Base-by-base conservation (phyloP, 2,329 filamentous ascomycete species). In the Neonectria neomacrospora region DNA sequence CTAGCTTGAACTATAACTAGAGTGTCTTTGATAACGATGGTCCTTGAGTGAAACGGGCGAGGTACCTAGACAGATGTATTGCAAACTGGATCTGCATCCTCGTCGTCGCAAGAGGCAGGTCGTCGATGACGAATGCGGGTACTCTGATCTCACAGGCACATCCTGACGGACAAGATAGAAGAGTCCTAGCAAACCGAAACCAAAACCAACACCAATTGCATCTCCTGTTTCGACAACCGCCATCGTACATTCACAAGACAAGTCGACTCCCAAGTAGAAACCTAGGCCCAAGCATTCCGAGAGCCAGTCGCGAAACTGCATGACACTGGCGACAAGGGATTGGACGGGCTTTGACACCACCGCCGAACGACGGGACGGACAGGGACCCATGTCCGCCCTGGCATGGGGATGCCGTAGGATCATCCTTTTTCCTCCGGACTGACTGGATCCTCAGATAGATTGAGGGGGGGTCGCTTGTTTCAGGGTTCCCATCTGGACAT, bases 401-500 rank as follows among this genome's bases (percentile, higher is more conserved):
- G n/a, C 37, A 41, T 41, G 18, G 23, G 45, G 26, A 30, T 48
- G 28, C 26, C 45, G 34, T 55, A 30, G 45, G 41, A 44, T 56
- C 53, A 18, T n/a, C 20, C 41, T 11, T 42, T 18, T 30, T 54
- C 37, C 51, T 54, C 51, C 30, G 26, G 18, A 32, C 3, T 32
- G 30, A 32, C 30, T 32, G 30, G 39, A 18, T 26, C 52, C 51
- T 57, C 59, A 32, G 53, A 47, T 57, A 57, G 53, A 61, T 57
- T 61, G 47, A 30, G 11, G 41, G 11, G 41, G 30, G 50, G 50
- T 39, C 54, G 55, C 59, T 23, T 57, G 59, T 61, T 61, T 57
- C 59, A 61, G 47, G 8, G 48, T 56, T 61, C 47, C 28, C 47
- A 26, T 32, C 26, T 18, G n/a, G 10, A 11, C 12, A 16, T n/a